Evolutionary conservation across 2,329 filamentous ascomycete genomes (phyloP).

Genomic region (Huntiella bhutanensis): DNA sequence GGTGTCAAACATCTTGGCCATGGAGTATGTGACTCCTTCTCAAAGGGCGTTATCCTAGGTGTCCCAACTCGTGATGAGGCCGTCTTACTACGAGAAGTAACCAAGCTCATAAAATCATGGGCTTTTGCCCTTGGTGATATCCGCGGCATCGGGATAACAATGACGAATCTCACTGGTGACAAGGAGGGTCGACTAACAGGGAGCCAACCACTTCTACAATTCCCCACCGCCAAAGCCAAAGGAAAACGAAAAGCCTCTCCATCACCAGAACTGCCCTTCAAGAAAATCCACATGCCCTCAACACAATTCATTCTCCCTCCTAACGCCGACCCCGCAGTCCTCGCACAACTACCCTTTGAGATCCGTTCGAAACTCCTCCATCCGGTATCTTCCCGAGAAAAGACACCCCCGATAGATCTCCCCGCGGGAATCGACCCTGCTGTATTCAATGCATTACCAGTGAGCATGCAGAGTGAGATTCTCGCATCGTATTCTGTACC

Average conservation of each 20-base stretch:
- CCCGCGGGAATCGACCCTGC: conserved; percentile 52
- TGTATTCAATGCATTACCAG: conserved; percentile 64
- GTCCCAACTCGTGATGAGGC: conserved; percentile 63
- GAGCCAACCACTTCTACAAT: conserved; percentile 63
- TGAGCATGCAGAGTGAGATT: conserved; percentile 70
- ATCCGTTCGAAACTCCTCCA: conserved; percentile 59
- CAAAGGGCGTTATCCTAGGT: conserved; percentile 68
- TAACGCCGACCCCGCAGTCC: conserved; percentile 61
- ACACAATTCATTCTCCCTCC: conserved; percentile 85
- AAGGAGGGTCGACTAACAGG: conserved; percentile 38
- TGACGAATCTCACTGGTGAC: conserved; percentile 76
- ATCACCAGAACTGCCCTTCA: conserved; percentile 1
- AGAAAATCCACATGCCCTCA: conserved; percentile 56
- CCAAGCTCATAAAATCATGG: conserved; percentile 67
- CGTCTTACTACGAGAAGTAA: conserved; percentile 57
- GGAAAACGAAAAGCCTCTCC: conserved; percentile 6
- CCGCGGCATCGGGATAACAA: conserved; percentile 78
- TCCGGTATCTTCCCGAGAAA: conserved; percentile 23
- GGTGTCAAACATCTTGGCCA: conserved; percentile 87
- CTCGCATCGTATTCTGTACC: conserved; percentile 28
- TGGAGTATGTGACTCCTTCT: conserved; percentile 86
- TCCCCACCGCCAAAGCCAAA: conserved; percentile 20
- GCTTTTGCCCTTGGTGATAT: conserved; percentile 79
- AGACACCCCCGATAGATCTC: background rate
- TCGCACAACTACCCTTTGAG: conserved; percentile 67